Conservation (phyloP, 495 filamentous ascomycete genomes). For the Aspergillus hancockii region DNA sequence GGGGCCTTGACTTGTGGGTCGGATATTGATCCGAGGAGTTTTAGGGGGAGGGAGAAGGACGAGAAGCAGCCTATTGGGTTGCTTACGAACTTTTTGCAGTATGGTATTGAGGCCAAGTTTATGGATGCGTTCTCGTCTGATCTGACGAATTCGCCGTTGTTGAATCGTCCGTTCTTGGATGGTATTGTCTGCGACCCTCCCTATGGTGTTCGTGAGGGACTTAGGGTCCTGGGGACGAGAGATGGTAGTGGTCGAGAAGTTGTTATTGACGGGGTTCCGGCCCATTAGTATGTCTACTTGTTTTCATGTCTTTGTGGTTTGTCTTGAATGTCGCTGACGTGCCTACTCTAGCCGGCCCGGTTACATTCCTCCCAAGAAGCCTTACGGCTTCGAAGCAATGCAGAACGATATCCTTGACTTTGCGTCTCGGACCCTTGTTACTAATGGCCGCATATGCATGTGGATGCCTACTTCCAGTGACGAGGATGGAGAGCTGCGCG, state of each 20-base stretch:
- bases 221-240: conserved; percentile 79
- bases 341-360: conserved; percentile 54
- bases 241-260: conserved; percentile 64
- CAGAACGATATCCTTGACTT: conserved; percentile 87
- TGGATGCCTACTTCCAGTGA: conserved; percentile 98
- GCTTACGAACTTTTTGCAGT: conserved; percentile 80
- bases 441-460: conserved; percentile 78
- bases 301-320: neutral
- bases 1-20: conserved; percentile 78
- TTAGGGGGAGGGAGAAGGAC: conserved; percentile 66
- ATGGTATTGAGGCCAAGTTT: conserved; percentile 63
- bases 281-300: conserved; percentile 59
- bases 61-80: conserved; percentile 53
- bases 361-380: conserved; percentile 87
- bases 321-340: conserved; percentile 16
- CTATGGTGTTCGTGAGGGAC: conserved; percentile 93
- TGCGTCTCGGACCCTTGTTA: conserved; percentile 74
- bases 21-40: conserved; percentile 89
- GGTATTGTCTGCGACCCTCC: conserved; percentile 96
- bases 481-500: conserved; percentile 65
- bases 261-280: conserved; percentile 66
- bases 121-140: conserved; percentile 82
- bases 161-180: conserved; percentile 64
- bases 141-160: conserved; percentile 82
- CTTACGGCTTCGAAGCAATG: conserved; percentile 89